Evolutionary conservation across 768 basidiomycete genomes (phyloP).

Genomic region (Xerocomus potaroensis): DNA sequence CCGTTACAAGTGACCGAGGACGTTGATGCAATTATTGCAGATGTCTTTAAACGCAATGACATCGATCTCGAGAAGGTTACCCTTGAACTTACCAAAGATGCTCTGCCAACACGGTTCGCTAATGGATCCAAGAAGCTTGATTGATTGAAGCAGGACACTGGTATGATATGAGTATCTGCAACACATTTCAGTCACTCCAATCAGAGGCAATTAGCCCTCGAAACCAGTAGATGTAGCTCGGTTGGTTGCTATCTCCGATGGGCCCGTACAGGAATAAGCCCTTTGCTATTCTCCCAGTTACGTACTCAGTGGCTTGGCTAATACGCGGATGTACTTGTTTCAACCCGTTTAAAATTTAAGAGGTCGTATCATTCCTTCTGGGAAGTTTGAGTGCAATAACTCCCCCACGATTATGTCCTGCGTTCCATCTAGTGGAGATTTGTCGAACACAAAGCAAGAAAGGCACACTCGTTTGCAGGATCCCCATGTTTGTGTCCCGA

Average conservation of each 20-base stretch:
- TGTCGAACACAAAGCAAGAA: slow-evolving; percentile 10
- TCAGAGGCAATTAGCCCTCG: too few relatives aligned
- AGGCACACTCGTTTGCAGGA: slow-evolving; percentile 8
- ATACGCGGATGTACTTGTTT: too few relatives aligned
- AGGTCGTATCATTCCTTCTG: too few relatives aligned
- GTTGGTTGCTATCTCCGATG: background rate
- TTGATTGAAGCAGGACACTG: slow-evolving; percentile 13
- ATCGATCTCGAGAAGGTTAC: slow-evolving; percentile 30
- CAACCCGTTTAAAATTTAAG: too few relatives aligned
- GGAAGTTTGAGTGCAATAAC: too few relatives aligned
- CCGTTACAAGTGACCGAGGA: slow-evolving; percentile 27
- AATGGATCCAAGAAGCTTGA: slow-evolving; percentile 27
- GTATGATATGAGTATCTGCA: too few relatives aligned
- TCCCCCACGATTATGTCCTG: slow-evolving; percentile 1
- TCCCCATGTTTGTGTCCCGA: slow-evolving; percentile 29
- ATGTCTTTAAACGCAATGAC: slow-evolving; percentile 30
- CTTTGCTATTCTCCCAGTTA: too few relatives aligned
- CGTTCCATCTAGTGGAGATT: slow-evolving; percentile 7
- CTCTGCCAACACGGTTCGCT: slow-evolving; percentile 20
- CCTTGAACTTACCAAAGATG: slow-evolving; percentile 17
- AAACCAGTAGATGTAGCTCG: too few relatives aligned
- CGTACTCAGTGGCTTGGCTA: too few relatives aligned
- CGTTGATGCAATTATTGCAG: slow-evolving; percentile 29
- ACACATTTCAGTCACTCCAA: too few relatives aligned
- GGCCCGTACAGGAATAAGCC: background rate